Evolutionary conservation across 768 basidiomycete genomes (phyloP), one percentile per base, ranked within the genome.

Genomic region (Termitomyces sp.): DNA sequence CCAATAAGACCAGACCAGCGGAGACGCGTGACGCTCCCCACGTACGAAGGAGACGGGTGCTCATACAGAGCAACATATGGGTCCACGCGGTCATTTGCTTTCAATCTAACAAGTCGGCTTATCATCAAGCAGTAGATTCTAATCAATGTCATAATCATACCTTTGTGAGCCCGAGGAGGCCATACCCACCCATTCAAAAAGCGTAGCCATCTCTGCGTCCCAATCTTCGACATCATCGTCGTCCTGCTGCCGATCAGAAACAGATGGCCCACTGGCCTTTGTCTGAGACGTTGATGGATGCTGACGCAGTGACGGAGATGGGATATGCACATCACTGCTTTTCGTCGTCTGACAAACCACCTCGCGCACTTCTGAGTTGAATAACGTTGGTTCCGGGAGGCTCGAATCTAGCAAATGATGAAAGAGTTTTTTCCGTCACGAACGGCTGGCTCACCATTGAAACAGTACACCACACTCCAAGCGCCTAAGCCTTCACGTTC

Each of bases 181-280:
- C 82, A 91, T 80, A 7, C 88, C 89, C 8, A 84, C 76, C 89
- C 89, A 91, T 67, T 91, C 89, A 52, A 87, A 86, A 16, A 89
- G 69, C 3, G 65, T 70, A 8, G 70, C 66, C 43, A 82, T 69
- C 8, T 74, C 72, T 10, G 74, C 71, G 7, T 79, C 68, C 78
- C 84, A 84, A 56, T 85, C 83, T 44, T 85, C 83, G 9, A 64
- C 32, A n/a, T 60, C 69, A 24, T 80, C 79, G 2, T 68, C 63
- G 32, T 64, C 58, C 1, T 61, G 60, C 33, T 46, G 37, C 32
- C 6, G 6, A 36, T 51, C 46, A 53, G 55, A 53, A 20, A 39
- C 8, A 33, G 45, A 20, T 36, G 16, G 1, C 5, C 39, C 34
- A n/a, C n/a, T n/a, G n/a, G 18, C 20, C 0, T 42, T 65, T 39